Conservation (phyloP, 2,329 filamentous ascomycete genomes). For the Chlorencoelia australis region DNA sequence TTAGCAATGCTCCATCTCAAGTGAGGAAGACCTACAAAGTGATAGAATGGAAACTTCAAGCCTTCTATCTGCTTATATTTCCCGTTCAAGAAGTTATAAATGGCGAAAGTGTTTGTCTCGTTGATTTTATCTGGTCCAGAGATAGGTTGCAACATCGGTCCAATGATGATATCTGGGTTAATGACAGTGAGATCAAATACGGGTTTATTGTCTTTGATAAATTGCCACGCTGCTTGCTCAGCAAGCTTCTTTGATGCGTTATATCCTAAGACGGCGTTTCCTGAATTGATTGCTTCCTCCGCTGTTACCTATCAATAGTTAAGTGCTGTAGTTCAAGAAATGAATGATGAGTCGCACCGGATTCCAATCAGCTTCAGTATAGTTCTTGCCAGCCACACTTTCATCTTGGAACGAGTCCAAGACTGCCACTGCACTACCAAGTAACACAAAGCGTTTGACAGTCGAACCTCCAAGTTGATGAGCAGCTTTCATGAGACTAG, state of each 20-base stretch:
- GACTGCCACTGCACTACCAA: slow-evolving; percentile 43
- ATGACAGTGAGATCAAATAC: slow-evolving; percentile 50
- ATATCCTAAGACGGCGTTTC: slow-evolving; percentile 24
- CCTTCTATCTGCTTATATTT: slow-evolving; percentile 31
- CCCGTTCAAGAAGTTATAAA: slow-evolving; percentile 41
- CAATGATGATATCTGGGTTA: slow-evolving; percentile 50
- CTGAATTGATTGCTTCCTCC: slow-evolving; percentile 29
- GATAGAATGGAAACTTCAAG: slow-evolving; percentile 9
- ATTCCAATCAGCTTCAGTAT: slow-evolving; percentile 44
- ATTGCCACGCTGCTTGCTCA: slow-evolving; percentile 54
- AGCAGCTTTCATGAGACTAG: slow-evolving; percentile 61
- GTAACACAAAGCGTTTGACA: slow-evolving; percentile 32
- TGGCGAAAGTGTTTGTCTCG: slow-evolving; percentile 50
- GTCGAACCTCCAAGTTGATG: slow-evolving; percentile 39
- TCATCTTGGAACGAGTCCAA: slow-evolving; percentile 49
- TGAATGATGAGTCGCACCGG: slow-evolving; percentile 28
- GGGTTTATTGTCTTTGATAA: slow-evolving; percentile 39
- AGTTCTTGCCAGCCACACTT: slow-evolving; percentile 41
- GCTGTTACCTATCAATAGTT: slow-evolving; percentile 7
- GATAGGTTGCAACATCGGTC: slow-evolving; percentile 51
- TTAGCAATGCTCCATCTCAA: neutral
- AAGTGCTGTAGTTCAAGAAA: slow-evolving; percentile 29
- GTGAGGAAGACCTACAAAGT: slow-evolving; percentile 27
- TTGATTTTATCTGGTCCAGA: slow-evolving; percentile 52
- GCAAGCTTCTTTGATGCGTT: slow-evolving; percentile 46